Evolutionary conservation across 495 filamentous ascomycete genomes (phyloP), one percentile per base, ranked within the genome.

Genomic region (Annulohypoxylon bovei): DNA sequence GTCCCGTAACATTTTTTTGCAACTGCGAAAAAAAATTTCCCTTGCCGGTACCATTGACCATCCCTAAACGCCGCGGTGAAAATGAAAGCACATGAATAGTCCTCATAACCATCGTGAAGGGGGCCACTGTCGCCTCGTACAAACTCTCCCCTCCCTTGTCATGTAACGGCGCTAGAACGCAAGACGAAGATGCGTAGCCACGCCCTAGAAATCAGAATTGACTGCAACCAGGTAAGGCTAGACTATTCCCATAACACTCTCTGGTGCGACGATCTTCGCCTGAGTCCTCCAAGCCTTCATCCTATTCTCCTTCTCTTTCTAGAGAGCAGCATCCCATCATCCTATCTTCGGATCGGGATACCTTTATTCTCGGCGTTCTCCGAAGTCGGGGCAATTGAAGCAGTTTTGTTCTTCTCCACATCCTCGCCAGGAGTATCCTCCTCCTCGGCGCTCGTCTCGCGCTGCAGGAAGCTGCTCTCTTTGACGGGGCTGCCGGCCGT

Each of bases 391-490:
- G 47, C 8, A 32, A 11, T 33, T 20, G 22, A 22, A 8, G 50
- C 61, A 3, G 58, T 28, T 23, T 49, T 70, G 27, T 68, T 64
- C 47, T 76, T 56, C 14, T 70, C 37, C 78, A 77, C 80, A 1
- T 50, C 44, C 6, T 73, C 78, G 22, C 73, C 72, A 28, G 20
- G 42, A 11, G 88, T 44, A 1, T 62, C 88, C 40, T 85, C 70
- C 37, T 93, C 92, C 62, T 92, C 90, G n/a, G 85, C 86, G 75
- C 87, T 93, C 1, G 88, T 90, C 75, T 90, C 90, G 35, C 91
- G 87, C 72, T 94, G 88, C 77, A 96, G 82, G 75, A 90, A 93
- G 80, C 90, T 93, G 70, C 87, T 88, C 84, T 97, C 94, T 80
- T 95, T 97, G 54, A 94, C 85, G 11, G 94, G 93, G 74, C 91